Evolutionary conservation across 2,329 filamentous ascomycete species (phyloP), one percentile per base, ranked within the genome.

Genomic region (Phialophora macrospora): DNA sequence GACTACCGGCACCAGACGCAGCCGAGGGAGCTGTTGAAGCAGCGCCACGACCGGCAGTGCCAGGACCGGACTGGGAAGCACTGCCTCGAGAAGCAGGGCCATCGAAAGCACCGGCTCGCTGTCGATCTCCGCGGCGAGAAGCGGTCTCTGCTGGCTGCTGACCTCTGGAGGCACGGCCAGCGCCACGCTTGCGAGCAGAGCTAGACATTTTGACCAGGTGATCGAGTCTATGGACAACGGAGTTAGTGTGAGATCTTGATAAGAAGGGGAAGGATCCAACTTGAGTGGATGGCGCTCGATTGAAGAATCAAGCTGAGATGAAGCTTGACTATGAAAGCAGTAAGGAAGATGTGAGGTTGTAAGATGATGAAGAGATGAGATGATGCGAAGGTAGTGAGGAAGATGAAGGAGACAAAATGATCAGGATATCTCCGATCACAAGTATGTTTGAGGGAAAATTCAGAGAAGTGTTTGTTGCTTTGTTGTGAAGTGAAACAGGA

Each of bases 81-180:
- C 63, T 65, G 41, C 70, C 70, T 56, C 69, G 64, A 59, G 70
- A 70, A 51, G 69, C 71, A 63, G 72, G 71, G 60, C 72, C 71
- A 63, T 73, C 72, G 51, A 72, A 72, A 20, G 62, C 68, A 59
- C 68, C 68, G 28, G 55, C 54, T 44, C 65, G 65, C 5, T 56
- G 63, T 17, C 64, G 63, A 48, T 64, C 61, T 49, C 67, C 67
- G 57, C 67, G 67, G 34, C 67, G 67, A 46, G 65, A 67, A 14
- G 67, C 52, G 17, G 65, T 65, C 62, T 80, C 78, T 52, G 73
- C 62, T 2, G 71, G 77, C 57, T 79, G 77, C 55, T 79, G 55
- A 52, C 58, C 62, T 58, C 67, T 38, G 61, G 62, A 55, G 48
- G 68, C 65, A 24, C 69, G 67, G 48, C 70, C 71, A 59, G 68